These are phyloP conservation scores for Candida tunisiensis DNA, from an alignment of 1,139 yeast species.

Conservation along the genomic window DNA sequence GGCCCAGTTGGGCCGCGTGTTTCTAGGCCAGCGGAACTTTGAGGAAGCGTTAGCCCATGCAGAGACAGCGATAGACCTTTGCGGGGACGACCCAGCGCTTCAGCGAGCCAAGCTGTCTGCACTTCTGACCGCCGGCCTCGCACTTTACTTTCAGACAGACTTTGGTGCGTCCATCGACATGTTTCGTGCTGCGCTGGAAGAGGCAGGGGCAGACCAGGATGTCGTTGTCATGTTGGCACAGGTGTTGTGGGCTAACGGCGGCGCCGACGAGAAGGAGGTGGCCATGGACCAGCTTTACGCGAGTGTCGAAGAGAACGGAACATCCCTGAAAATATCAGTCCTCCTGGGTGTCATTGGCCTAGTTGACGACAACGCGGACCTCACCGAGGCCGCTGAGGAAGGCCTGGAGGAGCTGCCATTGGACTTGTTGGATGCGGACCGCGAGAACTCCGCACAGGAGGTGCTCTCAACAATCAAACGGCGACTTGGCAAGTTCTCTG, in stretches of 20 bases:
- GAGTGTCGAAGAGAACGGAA: slow-evolving; percentile 44
- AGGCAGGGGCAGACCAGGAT: slow-evolving; percentile 37
- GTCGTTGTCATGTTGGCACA: slow-evolving; percentile 65
- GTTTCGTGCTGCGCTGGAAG: slow-evolving; percentile 42
- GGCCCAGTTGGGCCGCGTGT: not conserved
- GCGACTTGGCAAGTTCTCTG: slow-evolving; percentile 25
- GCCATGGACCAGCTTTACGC: slow-evolving; percentile 38
- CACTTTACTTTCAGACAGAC: slow-evolving; percentile 43
- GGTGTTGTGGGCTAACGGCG: slow-evolving; percentile 57
- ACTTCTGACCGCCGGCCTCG: slow-evolving; percentile 51
- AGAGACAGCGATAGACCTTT: not conserved
- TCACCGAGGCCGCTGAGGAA: slow-evolving; percentile 45
- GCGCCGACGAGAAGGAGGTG: slow-evolving; percentile 48
- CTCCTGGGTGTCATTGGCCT: slow-evolving; percentile 72
- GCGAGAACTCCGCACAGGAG: slow-evolving; percentile 25
- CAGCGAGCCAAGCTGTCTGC: slow-evolving; percentile 25
- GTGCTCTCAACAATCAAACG: too few relatives aligned
- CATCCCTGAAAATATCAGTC: slow-evolving; percentile 42
- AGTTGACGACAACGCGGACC: slow-evolving; percentile 41
- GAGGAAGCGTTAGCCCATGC: not conserved
- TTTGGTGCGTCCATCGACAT: slow-evolving; percentile 51
- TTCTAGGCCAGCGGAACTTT: not conserved
- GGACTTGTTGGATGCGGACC: slow-evolving; percentile 31
- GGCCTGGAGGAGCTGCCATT: slow-evolving; percentile 43
- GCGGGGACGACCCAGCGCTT: not conserved